Evolutionary conservation across 2,329 filamentous ascomycete species (phyloP).

Genomic region (Biscogniauxia mediterranea): DNA sequence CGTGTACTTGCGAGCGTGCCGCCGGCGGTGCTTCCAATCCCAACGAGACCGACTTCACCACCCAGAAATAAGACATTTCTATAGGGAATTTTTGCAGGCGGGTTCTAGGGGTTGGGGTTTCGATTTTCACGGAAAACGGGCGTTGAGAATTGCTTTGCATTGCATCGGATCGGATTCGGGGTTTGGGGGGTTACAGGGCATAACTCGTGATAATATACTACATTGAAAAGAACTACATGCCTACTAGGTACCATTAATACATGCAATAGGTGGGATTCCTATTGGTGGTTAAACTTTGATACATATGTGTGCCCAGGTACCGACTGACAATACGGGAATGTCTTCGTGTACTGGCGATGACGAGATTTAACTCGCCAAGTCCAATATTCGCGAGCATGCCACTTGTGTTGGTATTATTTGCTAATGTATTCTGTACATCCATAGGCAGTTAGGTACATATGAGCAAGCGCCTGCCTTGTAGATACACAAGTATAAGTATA

Average conservation of each 20-base stretch:
- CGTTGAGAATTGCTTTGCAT: conserved; percentile 3
- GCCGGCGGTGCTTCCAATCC: conserved; percentile 57
- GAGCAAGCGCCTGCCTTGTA: too few relatives aligned
- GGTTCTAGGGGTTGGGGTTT: conserved; percentile 15
- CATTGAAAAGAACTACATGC: not conserved
- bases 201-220: not conserved
- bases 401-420: not conserved
- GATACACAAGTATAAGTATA: too few relatives aligned
- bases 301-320: too few relatives aligned
- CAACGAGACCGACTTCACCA: conserved; percentile 87
- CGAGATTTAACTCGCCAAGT: not conserved
- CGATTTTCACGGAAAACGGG: conserved; percentile 7
- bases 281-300: too few relatives aligned
- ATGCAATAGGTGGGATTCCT: too few relatives aligned
- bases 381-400: not conserved
- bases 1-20: conserved; percentile 80
- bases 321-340: not conserved
- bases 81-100: not conserved
- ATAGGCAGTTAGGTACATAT: too few relatives aligned
- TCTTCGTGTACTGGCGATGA: not conserved
- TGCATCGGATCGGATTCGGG: not conserved
- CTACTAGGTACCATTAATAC: too few relatives aligned
- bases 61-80: conserved; percentile 47
- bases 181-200: not conserved
- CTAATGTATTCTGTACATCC: not conserved